Base-by-base conservation (phyloP, 441 rosid species). In the Populus hybrid region DNA sequence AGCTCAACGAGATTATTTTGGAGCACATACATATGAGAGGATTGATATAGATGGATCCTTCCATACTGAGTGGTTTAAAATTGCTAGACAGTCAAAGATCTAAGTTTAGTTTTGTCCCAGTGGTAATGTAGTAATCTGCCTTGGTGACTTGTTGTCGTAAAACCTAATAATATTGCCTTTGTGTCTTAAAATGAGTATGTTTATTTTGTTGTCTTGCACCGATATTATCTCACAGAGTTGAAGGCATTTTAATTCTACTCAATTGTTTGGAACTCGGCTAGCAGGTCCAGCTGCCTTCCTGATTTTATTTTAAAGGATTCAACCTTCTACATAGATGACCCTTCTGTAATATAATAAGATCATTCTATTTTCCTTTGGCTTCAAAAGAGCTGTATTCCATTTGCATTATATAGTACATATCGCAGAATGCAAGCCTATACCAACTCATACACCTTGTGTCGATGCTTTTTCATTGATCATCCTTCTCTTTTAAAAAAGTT, bases 1-100 rank as follows among this genome's bases (percentile, higher is more conserved):
- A 84, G 92, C 96, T 7, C 96, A 90, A 84, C 88, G 96, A 84
- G 96, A 91, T 80, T 84, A 90, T 69, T 91, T 91, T 30, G 94
- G 94, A 69, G 96, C 94, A 1, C 94, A 91, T 71, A 91, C 96
- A 3, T 91, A 91, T 57, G 91, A 91, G 88, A 90, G 96, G 81
- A 79, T 72, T 2, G 96, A 91, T 80, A 46, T 14, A 14, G 57
- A 14, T 6, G 82, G 84, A 40, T 81, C 80, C 64, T 84, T 75
- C 78, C 84, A 84, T 26, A 26, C 28, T 26, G 28, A 26, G 28
- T 26, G 28, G 84, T 75, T 74, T 80, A 81, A 84, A 79, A 57
- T 81, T 18, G 84, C 86, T 24, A 79, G 59, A 61, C 79, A 3
- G 76, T 79, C 82, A 5, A 79, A 82, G 79, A 78, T 80, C 35